Evolutionary conservation across 257 asterid genomes (phyloP), one percentile per base, ranked within the genome.

Genomic region (Salvia rosmarinus): DNA sequence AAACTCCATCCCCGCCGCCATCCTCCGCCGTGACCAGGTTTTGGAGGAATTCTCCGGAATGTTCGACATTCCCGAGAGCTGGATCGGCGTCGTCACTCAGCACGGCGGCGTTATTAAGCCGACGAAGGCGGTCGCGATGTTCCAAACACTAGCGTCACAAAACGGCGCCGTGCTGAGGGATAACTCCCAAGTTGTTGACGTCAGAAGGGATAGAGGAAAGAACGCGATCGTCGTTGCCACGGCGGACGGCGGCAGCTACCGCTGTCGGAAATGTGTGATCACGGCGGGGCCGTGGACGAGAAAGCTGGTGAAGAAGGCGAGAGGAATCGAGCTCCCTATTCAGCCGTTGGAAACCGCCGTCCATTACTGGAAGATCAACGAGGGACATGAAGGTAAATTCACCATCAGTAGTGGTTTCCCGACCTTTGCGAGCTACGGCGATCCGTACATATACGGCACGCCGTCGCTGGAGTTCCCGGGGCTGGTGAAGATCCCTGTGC

Each of bases 111-210:
- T 91, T 0, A 78, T 94, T 44, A 94, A 86, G 85, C 96, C 98
- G 32, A 89, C 98, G 16, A 94, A 94, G 72, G 99, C 98, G 0
- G 98, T 94, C 42, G 79, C 96, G 4, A 89, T 91, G 99, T 88
- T 85, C 67, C 98, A 94, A 60, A 60, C 99, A 14, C 98, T 94
- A 1, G 96, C 90, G 0, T 61, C 84, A 10, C 82, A 84, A 0
- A 61, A 84, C 78, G 96, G 93, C 54, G 95, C 93, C 47, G 72
- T 74, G 5, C 61, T 94, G 47, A 86, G 3, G 23, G 99, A 94
- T 80, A 78, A 85, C 70, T 69, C 59, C 9, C 71, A 82, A 46
- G 98, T 91, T 20, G 37, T 55, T 0, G 81, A 72, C 7, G 66
- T 94, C 17, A 55, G 34, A 6, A 83, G 64, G 64, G 89, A 82